A percentile compares a stretch with the other conserved stretches of the same genome.
These are phyloP conservation scores for Tylopilus cervinicoccineus DNA, from an alignment of 768 basidiomycete genomes.

Conservation along the genomic window DNA sequence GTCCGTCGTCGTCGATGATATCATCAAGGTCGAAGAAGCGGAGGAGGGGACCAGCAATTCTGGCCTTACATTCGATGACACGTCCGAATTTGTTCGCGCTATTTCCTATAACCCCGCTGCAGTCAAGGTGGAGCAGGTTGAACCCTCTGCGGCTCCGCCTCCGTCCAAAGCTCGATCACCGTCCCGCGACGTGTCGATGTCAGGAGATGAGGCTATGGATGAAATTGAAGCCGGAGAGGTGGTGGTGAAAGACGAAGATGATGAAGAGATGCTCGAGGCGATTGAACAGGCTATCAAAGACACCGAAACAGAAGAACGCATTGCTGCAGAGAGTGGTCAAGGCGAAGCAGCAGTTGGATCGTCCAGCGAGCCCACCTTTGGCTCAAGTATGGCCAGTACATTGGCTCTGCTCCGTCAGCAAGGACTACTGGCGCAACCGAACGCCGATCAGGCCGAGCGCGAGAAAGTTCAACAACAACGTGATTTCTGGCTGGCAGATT, in stretches of 20 bases:
- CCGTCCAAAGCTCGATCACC: conserved; percentile 36
- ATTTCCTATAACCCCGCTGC: conserved; percentile 64
- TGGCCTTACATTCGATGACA: conserved; percentile 90
- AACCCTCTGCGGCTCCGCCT: conserved; percentile 26
- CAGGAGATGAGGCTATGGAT: conserved; percentile 58
- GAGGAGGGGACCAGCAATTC: conserved; percentile 35
- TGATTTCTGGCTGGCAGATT: conserved; percentile 88
- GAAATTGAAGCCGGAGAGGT: conserved; percentile 84
- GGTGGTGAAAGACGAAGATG: conserved; percentile 74
- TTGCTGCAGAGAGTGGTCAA: conserved; percentile 29
- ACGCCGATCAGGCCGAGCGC: conserved; percentile 63
- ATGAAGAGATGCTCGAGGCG: conserved; percentile 73
- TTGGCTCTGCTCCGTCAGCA: conserved; percentile 87
- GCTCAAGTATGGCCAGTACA: conserved; percentile 83
- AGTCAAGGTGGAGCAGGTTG: conserved; percentile 47
- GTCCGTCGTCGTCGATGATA: conserved; percentile 34
- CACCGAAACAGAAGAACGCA: conserved; percentile 53
- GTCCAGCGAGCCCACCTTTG: conserved; percentile 73
- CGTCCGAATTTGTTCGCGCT: conserved; percentile 91
- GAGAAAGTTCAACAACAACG: conserved; percentile 81
- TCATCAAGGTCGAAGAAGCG: conserved; percentile 45
- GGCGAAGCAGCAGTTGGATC: conserved; percentile 49
- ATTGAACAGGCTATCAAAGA: conserved; percentile 68
- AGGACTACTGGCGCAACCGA: conserved; percentile 72
- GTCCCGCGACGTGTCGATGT: conserved; percentile 54